phyloP scores from a whole-genome alignment of 1,284 basidiomycete genomes.

The Grifola frondosa region DNA sequence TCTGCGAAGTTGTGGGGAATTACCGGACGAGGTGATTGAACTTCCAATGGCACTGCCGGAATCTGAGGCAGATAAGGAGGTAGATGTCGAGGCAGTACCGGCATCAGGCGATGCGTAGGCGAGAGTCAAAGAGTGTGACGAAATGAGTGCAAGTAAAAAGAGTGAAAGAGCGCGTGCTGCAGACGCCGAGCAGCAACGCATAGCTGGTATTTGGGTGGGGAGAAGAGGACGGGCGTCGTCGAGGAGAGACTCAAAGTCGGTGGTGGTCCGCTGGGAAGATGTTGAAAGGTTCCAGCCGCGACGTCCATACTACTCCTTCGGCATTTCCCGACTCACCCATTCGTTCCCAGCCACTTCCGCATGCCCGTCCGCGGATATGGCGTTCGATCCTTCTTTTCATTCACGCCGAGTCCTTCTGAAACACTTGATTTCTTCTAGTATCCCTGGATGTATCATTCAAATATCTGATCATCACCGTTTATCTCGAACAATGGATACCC shows the following conservation, averaged over 20 bases:
- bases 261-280: too few relatives aligned
- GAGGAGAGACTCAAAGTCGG: conserved; percentile 22
- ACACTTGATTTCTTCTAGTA: too few relatives aligned
- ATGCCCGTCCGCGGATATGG: too few relatives aligned
- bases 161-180: conserved; percentile 34
- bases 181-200: conserved; percentile 31
- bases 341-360: conserved; percentile 4
- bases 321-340: too few relatives aligned
- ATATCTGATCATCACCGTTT: neutral
- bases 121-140: conserved; percentile 32
- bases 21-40: neutral
- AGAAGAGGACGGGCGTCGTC: conserved; percentile 10
- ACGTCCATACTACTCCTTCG: too few relatives aligned
- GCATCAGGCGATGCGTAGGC: conserved; percentile 21
- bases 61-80: neutral
- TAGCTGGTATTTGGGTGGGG: conserved; percentile 17
- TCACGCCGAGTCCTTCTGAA: too few relatives aligned
- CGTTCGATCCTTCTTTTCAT: too few relatives aligned
- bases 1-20: neutral
- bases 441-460: too few relatives aligned
- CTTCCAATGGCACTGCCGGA: neutral
- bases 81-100: conserved; percentile 4
- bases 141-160: conserved; percentile 36
- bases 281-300: too few relatives aligned
- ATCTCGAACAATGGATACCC: too few relatives aligned